Evolutionary conservation across 768 basidiomycete genomes (phyloP), one percentile per base, ranked within the genome.

Genomic region (Chalciporus chontae): DNA sequence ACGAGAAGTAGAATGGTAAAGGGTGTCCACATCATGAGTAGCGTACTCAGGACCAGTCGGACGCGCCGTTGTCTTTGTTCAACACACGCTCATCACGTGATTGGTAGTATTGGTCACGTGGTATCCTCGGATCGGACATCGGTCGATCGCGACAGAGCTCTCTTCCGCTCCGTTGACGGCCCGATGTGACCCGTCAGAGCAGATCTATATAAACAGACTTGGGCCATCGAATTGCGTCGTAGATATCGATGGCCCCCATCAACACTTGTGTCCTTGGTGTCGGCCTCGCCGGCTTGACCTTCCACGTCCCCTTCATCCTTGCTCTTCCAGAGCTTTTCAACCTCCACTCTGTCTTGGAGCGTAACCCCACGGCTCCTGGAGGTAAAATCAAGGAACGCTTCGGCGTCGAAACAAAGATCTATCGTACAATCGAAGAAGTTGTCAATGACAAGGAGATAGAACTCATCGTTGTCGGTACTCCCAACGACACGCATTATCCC

Each of bases 261-360:
- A 76, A 75, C 34, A 81, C 83, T 21, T 85, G 87, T 57, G 80
- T 89, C 6, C 72, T 90, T 3, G 89, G 88, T 17, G 82, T 87
- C 31, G 90, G 90, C 36, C 80, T 91, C 52, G 77, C 84, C 17
- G 85, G 85, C 31, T 70, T 85, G 36, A 86, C 85, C 3, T 92
- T 94, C 69, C 91, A 94, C 65, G 59, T 84, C 49, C 90, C 91
- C 0, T 87, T 91, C 65, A 70, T 94, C 49, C 77, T 85, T 47
- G 80, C 87, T 3, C 73, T 87, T 17, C 84, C 88, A 0, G 72
- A 85, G 21, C 68, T 80, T 43, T 91, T 90, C 73, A 77, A 69
- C 8, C 78, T 92, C 31, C 75, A 83, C 56, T 77, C 87, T n/a
- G 84, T 91, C 42, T 73, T 90, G 50, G 83, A 90, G 64, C 77